Base-by-base conservation (phyloP, 202 grass and related monocot species). In the Hordeum pubiflorum region DNA sequence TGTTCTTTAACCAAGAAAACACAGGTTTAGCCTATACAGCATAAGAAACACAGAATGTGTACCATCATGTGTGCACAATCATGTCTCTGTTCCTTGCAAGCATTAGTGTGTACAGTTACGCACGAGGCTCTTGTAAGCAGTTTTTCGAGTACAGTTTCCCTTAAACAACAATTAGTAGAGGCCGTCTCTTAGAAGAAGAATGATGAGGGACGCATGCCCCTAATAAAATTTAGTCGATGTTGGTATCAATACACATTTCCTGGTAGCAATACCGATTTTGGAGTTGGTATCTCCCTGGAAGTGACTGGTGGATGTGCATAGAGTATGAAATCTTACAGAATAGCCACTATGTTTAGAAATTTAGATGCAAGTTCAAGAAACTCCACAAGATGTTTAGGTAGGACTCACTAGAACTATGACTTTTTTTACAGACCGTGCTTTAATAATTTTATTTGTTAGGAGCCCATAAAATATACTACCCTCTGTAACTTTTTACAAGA, bases 151-250 rank as follows among this genome's bases (percentile, higher is more conserved):
- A 29, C 10, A 78, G 11, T 9, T 57, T 71, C 34, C 58, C 76
- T 56, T 85, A 73, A 63, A 85, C 34, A 74, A 85, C 55, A 57
- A 56, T 74, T 36, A 67, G 55, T 68, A 67, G 26, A 79, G n/a
- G 46, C 29, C 71, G 69, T 57, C 69, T 79, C 20, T 43, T 66
- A 36, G 58, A 44, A 39, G 17, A 81, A 81, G 7, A 60, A 59
- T 46, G 38, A 58, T 58, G 56, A 75, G 44, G 66, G 15, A 12
- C 10, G 32, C 29, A 40, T 65, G 41, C 9, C 69, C 20, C 69
- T 57, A 80, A 58, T 58, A 50, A 40, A 58, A 2, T 38, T 40
- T 18, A 86, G 69, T 81, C 50, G 23, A 64, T 58, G 77, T 75
- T 59, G 46, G 46, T 50, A 50, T 50, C 46, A 50, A 50, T 50